These are phyloP conservation scores for Ilyonectria sp. DNA, from an alignment of 2,329 filamentous ascomycete species.

Conservation along the genomic window DNA sequence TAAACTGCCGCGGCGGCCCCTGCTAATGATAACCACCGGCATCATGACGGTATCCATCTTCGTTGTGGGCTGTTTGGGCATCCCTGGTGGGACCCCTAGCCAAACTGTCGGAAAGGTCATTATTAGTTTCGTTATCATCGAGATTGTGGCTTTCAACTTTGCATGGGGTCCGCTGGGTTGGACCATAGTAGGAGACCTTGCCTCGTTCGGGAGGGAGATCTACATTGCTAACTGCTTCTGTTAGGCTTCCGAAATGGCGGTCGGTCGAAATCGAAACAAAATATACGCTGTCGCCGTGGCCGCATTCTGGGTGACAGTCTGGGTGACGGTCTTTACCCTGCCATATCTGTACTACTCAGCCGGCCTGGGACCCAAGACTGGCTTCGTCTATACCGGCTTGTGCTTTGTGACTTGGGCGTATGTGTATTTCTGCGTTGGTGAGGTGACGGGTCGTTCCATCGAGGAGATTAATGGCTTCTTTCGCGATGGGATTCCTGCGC, in stretches of 20 bases:
- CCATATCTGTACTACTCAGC: slow-evolving; percentile 60
- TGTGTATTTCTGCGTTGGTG: slow-evolving; percentile 55
- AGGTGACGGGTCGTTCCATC: slow-evolving; percentile 48
- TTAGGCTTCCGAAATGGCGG: slow-evolving; percentile 62
- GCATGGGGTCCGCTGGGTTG: slow-evolving; percentile 57
- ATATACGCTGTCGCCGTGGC: slow-evolving; percentile 55
- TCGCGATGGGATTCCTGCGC: slow-evolving; percentile 46
- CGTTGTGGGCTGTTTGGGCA: slow-evolving; percentile 59
- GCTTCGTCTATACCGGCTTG: slow-evolving; percentile 55
- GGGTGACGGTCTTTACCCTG: slow-evolving; percentile 57
- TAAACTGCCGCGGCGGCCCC: slow-evolving; percentile 56
- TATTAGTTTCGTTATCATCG: slow-evolving; percentile 59
- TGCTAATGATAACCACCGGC: slow-evolving; percentile 55
- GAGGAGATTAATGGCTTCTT: slow-evolving; percentile 51
- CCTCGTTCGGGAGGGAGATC: neutral
- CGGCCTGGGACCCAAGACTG: slow-evolving; percentile 55
- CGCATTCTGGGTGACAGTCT: slow-evolving; percentile 60
- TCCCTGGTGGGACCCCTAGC: slow-evolving; percentile 47
- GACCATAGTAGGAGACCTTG: slow-evolving; percentile 51
- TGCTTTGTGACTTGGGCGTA: slow-evolving; percentile 54
- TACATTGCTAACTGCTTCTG: slow-evolving; percentile 10
- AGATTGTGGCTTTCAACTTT: slow-evolving; percentile 62
- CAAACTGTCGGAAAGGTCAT: slow-evolving; percentile 55
- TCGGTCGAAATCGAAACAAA: slow-evolving; percentile 60
- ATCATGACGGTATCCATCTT: slow-evolving; percentile 59